Evolutionary conservation across 2,329 filamentous ascomycete species (phyloP).

Genomic region (Verticillium klebahnii): DNA sequence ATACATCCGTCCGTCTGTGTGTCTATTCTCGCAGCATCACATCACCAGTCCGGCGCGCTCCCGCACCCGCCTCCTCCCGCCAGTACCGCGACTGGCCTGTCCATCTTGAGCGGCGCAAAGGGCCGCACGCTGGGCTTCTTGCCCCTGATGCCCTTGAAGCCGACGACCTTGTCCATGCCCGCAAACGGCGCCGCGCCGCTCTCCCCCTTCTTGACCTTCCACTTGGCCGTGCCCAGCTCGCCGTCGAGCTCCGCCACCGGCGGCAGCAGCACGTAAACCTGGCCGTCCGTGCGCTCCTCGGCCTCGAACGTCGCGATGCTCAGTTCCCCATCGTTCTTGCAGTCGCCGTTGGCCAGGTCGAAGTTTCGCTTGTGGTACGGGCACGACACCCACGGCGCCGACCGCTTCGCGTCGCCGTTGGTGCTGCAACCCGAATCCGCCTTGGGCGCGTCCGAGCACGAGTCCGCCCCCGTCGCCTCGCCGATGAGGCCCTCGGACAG

Average conservation of each 20-base stretch:
- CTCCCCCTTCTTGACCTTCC: conserved; percentile 73
- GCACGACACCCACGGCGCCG: conserved; percentile 73
- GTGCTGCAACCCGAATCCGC: conserved; percentile 12
- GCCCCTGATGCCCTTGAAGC: conserved; percentile 36
- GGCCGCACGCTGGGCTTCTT: conserved; percentile 37
- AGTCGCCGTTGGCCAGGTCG: conserved; percentile 66
- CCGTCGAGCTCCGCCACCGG: conserved; percentile 76
- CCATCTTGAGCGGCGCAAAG: conserved; percentile 24
- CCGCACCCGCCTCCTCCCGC: conserved; percentile 33
- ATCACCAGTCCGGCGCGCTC: conserved; percentile 41
- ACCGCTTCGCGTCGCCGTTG: conserved; percentile 23
- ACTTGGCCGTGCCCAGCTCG: conserved; percentile 72
- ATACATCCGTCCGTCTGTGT: not conserved
- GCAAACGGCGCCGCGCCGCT: conserved; percentile 32
- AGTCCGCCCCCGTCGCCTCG: conserved; percentile 32
- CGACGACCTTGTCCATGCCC: conserved; percentile 42
- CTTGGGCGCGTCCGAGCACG: conserved; percentile 31
- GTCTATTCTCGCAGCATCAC: not conserved
- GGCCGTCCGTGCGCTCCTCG: conserved; percentile 68
- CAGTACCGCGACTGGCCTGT: conserved; percentile 32
- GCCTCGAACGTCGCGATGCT: conserved; percentile 79
- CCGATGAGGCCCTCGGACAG: conserved; percentile 81
- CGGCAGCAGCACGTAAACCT: conserved; percentile 76
- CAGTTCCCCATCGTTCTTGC: conserved; percentile 68
- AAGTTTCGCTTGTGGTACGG: conserved; percentile 90